Evolutionary conservation across 768 basidiomycete species (phyloP).

Genomic region (Vararia minispora): DNA sequence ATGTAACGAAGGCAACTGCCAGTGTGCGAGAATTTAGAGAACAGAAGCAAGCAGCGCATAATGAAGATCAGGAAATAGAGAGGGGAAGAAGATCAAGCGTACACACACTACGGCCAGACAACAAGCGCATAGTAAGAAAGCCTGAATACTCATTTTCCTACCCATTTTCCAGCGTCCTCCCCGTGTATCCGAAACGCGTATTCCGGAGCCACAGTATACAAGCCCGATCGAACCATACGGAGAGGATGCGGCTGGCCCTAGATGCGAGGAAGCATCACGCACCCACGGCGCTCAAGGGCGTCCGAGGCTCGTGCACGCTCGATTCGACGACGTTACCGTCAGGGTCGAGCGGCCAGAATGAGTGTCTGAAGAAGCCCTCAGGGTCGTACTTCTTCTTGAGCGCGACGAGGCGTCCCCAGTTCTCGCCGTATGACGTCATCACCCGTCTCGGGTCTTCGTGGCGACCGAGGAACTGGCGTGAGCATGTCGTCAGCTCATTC

Average conservation of each 20-base stretch:
- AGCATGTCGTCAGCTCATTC: not conserved
- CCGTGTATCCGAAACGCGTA: too few species aligned
- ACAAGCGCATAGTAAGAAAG: not conserved
- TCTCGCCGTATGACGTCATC: conserved; percentile 59
- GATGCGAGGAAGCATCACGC: not conserved
- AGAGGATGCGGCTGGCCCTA: too few species aligned
- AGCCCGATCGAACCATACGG: too few species aligned
- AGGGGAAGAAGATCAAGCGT: too few species aligned
- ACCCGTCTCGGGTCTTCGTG: conserved; percentile 53
- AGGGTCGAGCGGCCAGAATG: conserved; percentile 69
- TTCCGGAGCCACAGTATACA: too few species aligned
- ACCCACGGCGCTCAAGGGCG: conserved; percentile 24
- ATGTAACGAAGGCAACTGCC: too few species aligned
- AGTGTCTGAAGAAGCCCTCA: conserved; percentile 58
- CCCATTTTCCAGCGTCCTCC: too few species aligned
- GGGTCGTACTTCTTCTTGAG: conserved; percentile 77
- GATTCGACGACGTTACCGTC: conserved; percentile 44
- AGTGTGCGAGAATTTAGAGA: too few species aligned
- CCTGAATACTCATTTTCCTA: too few species aligned
- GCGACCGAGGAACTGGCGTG: conserved; percentile 59
- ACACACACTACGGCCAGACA: not conserved
- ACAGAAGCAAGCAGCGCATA: too few species aligned
- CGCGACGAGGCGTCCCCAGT: conserved; percentile 58
- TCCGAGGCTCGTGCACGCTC: conserved; percentile 50
- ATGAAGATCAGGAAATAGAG: too few species aligned